Percentiles rank a stretch among this genome's conserved stretches.
These are phyloP conservation scores for Polygonum maritimum DNA, from an alignment of 148 eudicot species.

Conservation along the genomic window DNA sequence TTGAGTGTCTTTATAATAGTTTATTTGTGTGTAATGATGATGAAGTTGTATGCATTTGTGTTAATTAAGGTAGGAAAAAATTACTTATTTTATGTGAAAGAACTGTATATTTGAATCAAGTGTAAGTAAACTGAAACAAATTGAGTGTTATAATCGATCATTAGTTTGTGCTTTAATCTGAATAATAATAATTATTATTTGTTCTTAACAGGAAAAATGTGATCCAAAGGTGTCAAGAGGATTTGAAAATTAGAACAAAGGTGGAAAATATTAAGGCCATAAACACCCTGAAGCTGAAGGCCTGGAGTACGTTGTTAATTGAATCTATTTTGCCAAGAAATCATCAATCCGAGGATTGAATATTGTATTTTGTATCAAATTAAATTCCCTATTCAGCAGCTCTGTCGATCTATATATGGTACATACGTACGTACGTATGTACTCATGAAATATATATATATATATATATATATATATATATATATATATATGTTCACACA, in stretches of 20 bases:
- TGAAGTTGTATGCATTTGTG: not conserved
- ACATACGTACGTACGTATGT: too few relatives aligned
- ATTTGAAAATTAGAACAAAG: not conserved
- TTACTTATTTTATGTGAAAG: not conserved
- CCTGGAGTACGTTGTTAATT: not conserved
- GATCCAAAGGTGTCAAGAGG: not conserved
- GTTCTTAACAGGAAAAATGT: not conserved
- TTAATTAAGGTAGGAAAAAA: not conserved
- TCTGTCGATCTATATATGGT: not conserved
- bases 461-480: too few relatives aligned
- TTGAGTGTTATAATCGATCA: not conserved
- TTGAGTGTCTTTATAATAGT: not conserved
- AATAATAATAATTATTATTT: not conserved
- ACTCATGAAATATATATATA: constrained; percentile 3
- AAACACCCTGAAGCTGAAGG: constrained; percentile 1
- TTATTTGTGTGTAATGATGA: not conserved
- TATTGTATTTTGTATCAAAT: not conserved
- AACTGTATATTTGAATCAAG: too few relatives aligned
- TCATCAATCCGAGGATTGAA: not conserved
- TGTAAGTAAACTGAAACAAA: not conserved
- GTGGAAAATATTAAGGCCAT: not conserved
- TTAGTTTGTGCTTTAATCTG: not conserved
- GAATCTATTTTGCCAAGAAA: constrained; percentile 1
- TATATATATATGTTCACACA: not conserved
- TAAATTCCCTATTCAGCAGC: not conserved